Evolutionary conservation across 352 stramenopile species (phyloP).

Genomic region (Pythium aphanidermatum): DNA sequence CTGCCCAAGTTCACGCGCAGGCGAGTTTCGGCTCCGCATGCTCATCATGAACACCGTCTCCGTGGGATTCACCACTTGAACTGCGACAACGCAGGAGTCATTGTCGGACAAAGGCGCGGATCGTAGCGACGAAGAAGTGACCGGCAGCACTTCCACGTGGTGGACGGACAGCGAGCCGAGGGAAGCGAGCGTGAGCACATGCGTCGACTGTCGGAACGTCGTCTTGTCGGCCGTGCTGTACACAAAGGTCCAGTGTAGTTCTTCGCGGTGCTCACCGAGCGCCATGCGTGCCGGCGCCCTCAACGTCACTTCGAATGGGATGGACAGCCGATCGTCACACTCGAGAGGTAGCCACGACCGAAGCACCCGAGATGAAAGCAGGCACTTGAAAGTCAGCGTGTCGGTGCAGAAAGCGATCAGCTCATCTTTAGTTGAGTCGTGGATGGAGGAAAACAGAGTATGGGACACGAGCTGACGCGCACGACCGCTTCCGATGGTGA

Average conservation of each 20-base stretch:
- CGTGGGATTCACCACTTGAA: slow-evolving; percentile 61
- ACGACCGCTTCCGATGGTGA: slow-evolving; percentile 5
- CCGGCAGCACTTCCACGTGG: slow-evolving; percentile 24
- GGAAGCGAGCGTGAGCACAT: slow-evolving; percentile 36
- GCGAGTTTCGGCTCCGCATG: too few species aligned
- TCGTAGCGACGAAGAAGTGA: neutral
- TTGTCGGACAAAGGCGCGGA: slow-evolving; percentile 25
- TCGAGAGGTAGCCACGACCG: slow-evolving; percentile 10
- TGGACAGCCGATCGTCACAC: slow-evolving; percentile 10
- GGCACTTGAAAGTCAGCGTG: slow-evolving; percentile 7
- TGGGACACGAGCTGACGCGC: too few species aligned
- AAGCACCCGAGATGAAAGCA: neutral
- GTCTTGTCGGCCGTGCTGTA: slow-evolving; percentile 29
- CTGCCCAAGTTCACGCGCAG: neutral
- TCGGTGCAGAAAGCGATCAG: slow-evolving; percentile 11
- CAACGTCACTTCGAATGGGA: slow-evolving; percentile 22
- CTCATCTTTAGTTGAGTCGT: neutral
- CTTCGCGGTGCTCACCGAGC: neutral
- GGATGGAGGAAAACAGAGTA: too few species aligned
- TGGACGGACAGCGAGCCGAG: slow-evolving; percentile 47
- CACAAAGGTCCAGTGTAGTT: slow-evolving; percentile 58
- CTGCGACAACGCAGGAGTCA: slow-evolving; percentile 33
- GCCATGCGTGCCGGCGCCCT: neutral
- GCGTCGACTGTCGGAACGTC: slow-evolving; percentile 44
- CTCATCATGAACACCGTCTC: slow-evolving; percentile 61